These are phyloP conservation scores for Coniella vitis DNA, from an alignment of 2,329 filamentous ascomycete species.

Conservation along the genomic window DNA sequence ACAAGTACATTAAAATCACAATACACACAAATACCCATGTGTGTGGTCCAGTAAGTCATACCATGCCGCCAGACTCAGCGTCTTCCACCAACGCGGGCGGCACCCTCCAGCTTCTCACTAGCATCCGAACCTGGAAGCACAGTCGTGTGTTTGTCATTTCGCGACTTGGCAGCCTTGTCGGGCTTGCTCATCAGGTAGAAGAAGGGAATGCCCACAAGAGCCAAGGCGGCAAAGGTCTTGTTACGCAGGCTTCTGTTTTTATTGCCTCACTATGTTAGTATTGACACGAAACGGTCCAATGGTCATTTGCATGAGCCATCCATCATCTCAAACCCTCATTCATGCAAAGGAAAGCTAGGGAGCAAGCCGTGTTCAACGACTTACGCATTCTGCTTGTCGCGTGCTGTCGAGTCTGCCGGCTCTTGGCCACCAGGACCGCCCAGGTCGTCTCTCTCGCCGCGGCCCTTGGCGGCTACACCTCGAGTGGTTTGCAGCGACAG, in stretches of 20 bases:
- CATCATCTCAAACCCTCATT: too few species aligned
- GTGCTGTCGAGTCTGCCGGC: constrained; percentile 4
- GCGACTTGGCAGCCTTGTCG: not conserved
- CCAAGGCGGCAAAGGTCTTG: constrained; percentile 1
- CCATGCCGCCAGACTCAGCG: not conserved
- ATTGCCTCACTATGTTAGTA: too few species aligned
- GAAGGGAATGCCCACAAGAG: not conserved
- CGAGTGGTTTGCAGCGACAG: not conserved
- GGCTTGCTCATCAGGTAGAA: constrained; percentile 5
- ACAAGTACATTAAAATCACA: too few species aligned
- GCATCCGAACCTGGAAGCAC: not conserved
- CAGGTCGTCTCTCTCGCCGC: constrained; percentile 7
- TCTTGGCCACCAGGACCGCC: constrained; percentile 14
- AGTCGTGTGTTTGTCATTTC: not conserved
- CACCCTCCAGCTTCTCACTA: not conserved
- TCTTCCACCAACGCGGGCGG: not conserved
- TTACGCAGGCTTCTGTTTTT: constrained; percentile 6
- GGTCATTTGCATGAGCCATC: too few species aligned
- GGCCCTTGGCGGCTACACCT: not conserved
- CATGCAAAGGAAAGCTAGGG: too few species aligned
- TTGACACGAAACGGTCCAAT: too few species aligned
- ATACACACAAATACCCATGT: too few species aligned
- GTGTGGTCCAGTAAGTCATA: too few species aligned
- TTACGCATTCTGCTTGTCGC: constrained; percentile 7
- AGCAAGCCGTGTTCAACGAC: too few species aligned